A percentile compares a stretch with the other conserved stretches of the same genome.
Evolutionary conservation across 176 grass and related monocot species (phyloP).

Genomic region (Zea luxurians): DNA sequence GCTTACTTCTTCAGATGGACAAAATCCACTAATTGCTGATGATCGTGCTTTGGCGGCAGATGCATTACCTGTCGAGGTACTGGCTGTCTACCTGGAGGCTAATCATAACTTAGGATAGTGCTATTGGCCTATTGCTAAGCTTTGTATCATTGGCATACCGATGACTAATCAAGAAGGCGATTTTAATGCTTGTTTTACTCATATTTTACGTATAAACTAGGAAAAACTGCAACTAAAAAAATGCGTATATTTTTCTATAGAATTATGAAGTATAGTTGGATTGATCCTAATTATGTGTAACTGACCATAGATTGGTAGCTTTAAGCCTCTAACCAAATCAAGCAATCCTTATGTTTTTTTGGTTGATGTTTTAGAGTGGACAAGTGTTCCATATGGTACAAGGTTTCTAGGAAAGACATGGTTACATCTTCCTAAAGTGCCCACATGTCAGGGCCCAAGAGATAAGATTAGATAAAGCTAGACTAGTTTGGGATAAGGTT

Average conservation of each 20-base stretch:
- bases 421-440: neutral
- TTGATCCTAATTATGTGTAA: neutral
- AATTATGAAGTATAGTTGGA: constrained; percentile 2
- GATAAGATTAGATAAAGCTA: too few relatives aligned
- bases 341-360: neutral
- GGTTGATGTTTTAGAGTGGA: neutral
- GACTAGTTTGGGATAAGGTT: too few relatives aligned
- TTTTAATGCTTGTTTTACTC: constrained; percentile 28
- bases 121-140: constrained; percentile 19
- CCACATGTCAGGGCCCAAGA: neutral
- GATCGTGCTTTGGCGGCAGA: constrained; percentile 91
- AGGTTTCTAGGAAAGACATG: neutral
- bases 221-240: neutral
- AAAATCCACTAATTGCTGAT: constrained; percentile 89
- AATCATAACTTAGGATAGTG: constrained; percentile 8
- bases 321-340: too few relatives aligned
- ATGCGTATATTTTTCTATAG: neutral
- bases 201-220: neutral
- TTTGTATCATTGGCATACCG: constrained; percentile 4
- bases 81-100: constrained; percentile 26
- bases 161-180: constrained; percentile 3
- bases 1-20: constrained; percentile 95
- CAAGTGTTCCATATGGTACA: neutral
- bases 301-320: constrained; percentile 4
- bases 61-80: constrained; percentile 74